Conservation (phyloP, 1,284 basidiomycete genomes). For the Butyriboletus appendiculatus region DNA sequence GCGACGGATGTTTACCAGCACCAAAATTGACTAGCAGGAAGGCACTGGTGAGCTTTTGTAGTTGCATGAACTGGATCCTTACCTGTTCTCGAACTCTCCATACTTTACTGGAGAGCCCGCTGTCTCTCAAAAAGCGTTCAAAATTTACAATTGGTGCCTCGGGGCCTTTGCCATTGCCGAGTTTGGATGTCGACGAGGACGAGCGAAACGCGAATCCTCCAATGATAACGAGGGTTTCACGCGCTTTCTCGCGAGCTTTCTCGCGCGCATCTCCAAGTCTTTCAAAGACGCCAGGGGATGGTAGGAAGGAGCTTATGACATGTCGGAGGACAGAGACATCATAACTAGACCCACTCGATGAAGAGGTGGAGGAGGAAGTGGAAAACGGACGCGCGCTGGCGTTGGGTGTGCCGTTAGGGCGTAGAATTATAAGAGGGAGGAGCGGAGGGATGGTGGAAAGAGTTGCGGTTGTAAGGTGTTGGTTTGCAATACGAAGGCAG, state of each 20-base stretch:
- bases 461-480: slow-evolving; percentile 77
- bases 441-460: slow-evolving; percentile 63
- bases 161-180: slow-evolving; percentile 66
- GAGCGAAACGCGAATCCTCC: slow-evolving; percentile 71
- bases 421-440: slow-evolving; percentile 59
- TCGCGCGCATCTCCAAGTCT: slow-evolving; percentile 81
- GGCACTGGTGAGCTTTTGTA: neutral
- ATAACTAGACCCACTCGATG: slow-evolving; percentile 40
- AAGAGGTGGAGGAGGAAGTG: slow-evolving; percentile 54
- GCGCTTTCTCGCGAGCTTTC: slow-evolving; percentile 70
- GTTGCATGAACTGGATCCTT: slow-evolving; percentile 27
- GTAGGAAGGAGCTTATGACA: slow-evolving; percentile 66
- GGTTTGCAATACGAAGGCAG: slow-evolving; percentile 77
- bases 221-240: slow-evolving; percentile 70
- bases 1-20: slow-evolving; percentile 68
- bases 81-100: slow-evolving; percentile 86
- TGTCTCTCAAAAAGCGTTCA: slow-evolving; percentile 75
- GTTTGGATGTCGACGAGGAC: slow-evolving; percentile 44
- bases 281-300: slow-evolving; percentile 76
- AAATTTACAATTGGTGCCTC: slow-evolving; percentile 78
- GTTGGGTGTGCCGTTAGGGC: slow-evolving; percentile 36
- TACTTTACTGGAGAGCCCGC: slow-evolving; percentile 74
- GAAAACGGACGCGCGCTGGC: slow-evolving; percentile 38
- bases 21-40: slow-evolving; percentile 55
- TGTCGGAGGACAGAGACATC: slow-evolving; percentile 65